These are phyloP conservation scores for Acaromyces ingoldii DNA, from an alignment of 1,284 basidiomycete species.

Conservation along the genomic window DNA sequence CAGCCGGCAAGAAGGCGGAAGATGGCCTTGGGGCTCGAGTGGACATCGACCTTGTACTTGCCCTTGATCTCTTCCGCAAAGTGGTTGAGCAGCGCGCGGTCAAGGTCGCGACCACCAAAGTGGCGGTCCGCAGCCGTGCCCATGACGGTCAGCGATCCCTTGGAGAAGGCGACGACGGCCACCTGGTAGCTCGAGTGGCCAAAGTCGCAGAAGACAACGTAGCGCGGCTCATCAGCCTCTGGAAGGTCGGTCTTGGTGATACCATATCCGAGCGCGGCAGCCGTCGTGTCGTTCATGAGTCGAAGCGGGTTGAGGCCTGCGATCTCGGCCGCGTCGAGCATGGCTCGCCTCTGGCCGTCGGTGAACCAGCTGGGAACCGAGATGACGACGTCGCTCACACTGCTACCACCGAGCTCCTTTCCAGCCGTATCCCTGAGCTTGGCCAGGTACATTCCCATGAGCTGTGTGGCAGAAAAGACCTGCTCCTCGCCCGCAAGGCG, in stretches of 20 bases:
- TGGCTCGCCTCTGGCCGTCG: constrained; percentile 46
- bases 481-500: constrained; percentile 45
- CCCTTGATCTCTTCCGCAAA: constrained; percentile 50
- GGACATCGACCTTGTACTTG: constrained; percentile 51
- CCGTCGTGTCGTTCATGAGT: constrained; percentile 50
- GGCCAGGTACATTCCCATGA: constrained; percentile 50
- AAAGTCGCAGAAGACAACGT: constrained; percentile 51
- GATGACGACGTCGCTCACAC: constrained; percentile 48
- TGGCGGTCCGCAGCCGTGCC: constrained; percentile 47
- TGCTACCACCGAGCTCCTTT: constrained; percentile 42
- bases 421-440: constrained; percentile 49
- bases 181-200: constrained; percentile 51
- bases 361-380: constrained; percentile 51
- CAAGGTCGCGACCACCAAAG: constrained; percentile 51
- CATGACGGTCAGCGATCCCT: constrained; percentile 50
- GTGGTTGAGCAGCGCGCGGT: constrained; percentile 48
- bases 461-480: constrained; percentile 48
- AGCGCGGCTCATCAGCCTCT: constrained; percentile 46
- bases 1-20: constrained; percentile 49
- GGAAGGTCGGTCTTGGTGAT: constrained; percentile 51
- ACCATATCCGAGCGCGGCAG: constrained; percentile 48
- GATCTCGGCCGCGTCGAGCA: constrained; percentile 49
- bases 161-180: constrained; percentile 48
- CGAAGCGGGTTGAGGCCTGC: constrained; percentile 49
- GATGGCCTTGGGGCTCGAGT: constrained; percentile 48